Evolutionary conservation across 805 yeast genomes (phyloP).

Genomic region (Teunomyces stri): DNA sequence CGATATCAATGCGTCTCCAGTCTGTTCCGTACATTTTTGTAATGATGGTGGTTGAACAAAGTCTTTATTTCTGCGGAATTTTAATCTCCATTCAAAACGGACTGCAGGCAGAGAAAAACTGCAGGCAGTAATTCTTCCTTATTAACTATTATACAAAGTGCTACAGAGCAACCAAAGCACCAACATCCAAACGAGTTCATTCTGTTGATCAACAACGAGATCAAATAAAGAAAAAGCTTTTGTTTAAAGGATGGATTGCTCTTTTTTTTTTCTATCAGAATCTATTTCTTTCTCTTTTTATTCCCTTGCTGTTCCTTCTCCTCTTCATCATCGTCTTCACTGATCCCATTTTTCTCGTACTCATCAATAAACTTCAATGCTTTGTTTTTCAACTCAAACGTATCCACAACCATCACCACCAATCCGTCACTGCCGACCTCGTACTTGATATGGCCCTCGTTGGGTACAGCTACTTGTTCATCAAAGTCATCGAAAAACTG

Average conservation of each 20-base stretch:
- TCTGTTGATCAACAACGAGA: no score
- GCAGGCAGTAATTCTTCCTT: neutral
- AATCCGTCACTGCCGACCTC: constrained; percentile 63
- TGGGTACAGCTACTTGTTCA: constrained; percentile 50
- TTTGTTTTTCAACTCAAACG: constrained; percentile 30
- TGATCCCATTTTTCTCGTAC: constrained; percentile 15
- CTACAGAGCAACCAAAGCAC: neutral
- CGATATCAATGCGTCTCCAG: constrained; percentile 95
- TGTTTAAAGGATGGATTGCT: no score
- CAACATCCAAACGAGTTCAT: neutral
- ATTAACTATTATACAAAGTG: neutral
- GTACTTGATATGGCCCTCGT: constrained; percentile 53
- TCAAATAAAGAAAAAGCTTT: neutral
- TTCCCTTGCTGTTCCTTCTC: constrained; percentile 4
- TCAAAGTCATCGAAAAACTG: constrained; percentile 53
- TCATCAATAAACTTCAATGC: constrained; percentile 46
- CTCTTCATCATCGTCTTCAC: constrained; percentile 5
- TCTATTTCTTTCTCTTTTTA: constrained; percentile 5
- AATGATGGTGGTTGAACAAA: neutral
- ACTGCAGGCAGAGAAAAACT: neutral
- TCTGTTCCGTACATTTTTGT: constrained; percentile 29
- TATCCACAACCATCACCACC: constrained; percentile 53
- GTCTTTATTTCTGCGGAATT: neutral
- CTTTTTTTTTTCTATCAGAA: no score
- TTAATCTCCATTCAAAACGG: neutral